phyloP scores from a whole-genome alignment of 176 grass and related monocot genomes.

The Alopecurus myosuroides region DNA sequence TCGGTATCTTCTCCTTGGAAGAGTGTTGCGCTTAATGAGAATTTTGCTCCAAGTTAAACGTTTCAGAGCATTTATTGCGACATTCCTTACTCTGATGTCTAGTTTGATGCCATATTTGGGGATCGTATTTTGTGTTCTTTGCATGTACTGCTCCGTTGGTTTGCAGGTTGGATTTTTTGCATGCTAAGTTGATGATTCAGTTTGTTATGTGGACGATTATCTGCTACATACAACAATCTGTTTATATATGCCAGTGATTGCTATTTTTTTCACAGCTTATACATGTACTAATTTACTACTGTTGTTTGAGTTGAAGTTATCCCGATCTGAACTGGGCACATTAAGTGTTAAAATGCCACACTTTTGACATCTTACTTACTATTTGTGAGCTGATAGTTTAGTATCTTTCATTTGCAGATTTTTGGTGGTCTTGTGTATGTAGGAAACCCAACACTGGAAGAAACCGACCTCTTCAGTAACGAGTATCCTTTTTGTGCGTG shows the following conservation, averaged over 20 bases:
- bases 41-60: constrained; percentile 77
- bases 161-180: constrained; percentile 62
- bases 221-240: not conserved
- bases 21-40: constrained; percentile 89
- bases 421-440: constrained; percentile 89
- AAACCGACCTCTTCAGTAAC: constrained; percentile 67
- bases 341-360: constrained; percentile 8
- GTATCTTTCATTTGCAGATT: constrained; percentile 55
- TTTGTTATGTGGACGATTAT: constrained; percentile 13
- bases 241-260: not conserved
- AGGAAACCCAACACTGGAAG: constrained; percentile 68
- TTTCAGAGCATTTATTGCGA: constrained; percentile 93
- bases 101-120: constrained; percentile 97
- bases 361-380: constrained; percentile 12
- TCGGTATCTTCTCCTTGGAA: constrained; percentile 95
- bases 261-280: constrained; percentile 1
- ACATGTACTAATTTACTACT: not conserved
- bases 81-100: constrained; percentile 88
- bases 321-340: not conserved
- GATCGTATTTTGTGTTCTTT: constrained; percentile 85
- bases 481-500: constrained; percentile 66
- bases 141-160: constrained; percentile 91
- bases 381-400: constrained; percentile 11
- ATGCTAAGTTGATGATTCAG: not conserved
- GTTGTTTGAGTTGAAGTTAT: not conserved